Conservation (phyloP, 2,329 filamentous ascomycete genomes). For the Thyridium curvatum region DNA sequence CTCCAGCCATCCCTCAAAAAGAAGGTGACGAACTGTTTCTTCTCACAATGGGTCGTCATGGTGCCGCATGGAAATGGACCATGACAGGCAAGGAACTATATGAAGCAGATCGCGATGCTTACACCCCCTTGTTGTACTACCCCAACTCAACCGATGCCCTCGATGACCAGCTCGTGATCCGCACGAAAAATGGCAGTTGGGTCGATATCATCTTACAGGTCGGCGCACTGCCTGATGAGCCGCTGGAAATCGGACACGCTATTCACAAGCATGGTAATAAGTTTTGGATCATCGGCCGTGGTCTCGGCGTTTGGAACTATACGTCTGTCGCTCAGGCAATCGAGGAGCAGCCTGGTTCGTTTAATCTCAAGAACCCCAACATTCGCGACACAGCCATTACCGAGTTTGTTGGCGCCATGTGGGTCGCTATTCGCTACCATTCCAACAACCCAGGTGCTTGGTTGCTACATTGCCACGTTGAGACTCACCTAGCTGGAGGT, state of each 20-base stretch:
- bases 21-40: constrained; percentile 2
- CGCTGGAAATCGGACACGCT: constrained; percentile 1
- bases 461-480: constrained; percentile 43
- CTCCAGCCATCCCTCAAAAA: no score
- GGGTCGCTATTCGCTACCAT: constrained; percentile 38
- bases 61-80: constrained; percentile 21
- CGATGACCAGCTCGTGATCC: constrained; percentile 3
- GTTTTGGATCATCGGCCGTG: constrained; percentile 33
- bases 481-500: constrained; percentile 37
- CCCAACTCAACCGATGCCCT: neutral
- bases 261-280: constrained; percentile 44
- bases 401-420: constrained; percentile 10
- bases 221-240: neutral
- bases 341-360: constrained; percentile 23
- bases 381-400: constrained; percentile 26
- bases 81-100: constrained; percentile 7
- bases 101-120: neutral
- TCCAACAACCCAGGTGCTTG: constrained; percentile 38
- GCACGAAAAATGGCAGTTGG: constrained; percentile 24
- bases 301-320: constrained; percentile 31
- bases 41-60: constrained; percentile 18
- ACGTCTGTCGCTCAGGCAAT: constrained; percentile 31
- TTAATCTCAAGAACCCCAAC: constrained; percentile 36
- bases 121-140: constrained; percentile 5
- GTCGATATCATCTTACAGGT: constrained; percentile 29